Percentiles rank a stretch among this genome's conserved stretches.
These are phyloP conservation scores for Thelephora ganbajun DNA, from an alignment of 768 basidiomycete genomes.

Conservation along the genomic window DNA sequence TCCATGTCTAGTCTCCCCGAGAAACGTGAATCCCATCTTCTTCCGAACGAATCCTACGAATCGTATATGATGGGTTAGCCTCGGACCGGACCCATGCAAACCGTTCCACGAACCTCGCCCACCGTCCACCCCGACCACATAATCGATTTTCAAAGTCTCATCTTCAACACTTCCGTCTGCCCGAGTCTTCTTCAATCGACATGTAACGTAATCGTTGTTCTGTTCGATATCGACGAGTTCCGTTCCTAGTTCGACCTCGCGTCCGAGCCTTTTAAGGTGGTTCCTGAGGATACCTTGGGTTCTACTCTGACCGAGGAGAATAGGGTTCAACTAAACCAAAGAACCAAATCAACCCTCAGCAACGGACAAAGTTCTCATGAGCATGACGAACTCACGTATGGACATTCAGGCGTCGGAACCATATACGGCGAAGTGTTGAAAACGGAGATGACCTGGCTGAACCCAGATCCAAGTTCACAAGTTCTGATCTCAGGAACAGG, in stretches of 20 bases:
- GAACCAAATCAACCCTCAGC: neutral
- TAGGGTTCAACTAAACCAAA: neutral
- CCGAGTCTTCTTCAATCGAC: slow-evolving; percentile 12
- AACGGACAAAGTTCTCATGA: neutral
- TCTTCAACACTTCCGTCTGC: slow-evolving; percentile 10
- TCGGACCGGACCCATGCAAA: neutral
- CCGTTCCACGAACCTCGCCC: slow-evolving; percentile 14
- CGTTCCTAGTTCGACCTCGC: slow-evolving; percentile 21
- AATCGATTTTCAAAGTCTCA: slow-evolving; percentile 19
- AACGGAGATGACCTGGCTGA: slow-evolving; percentile 1
- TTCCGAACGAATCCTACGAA: slow-evolving; percentile 24
- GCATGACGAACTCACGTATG: slow-evolving; percentile 7
- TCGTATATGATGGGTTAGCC: neutral
- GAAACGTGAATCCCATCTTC: slow-evolving; percentile 25
- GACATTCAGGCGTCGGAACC: slow-evolving; percentile 5
- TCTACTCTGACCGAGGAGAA: slow-evolving; percentile 6
- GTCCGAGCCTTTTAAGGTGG: slow-evolving; percentile 13
- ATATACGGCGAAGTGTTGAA: slow-evolving; percentile 2
- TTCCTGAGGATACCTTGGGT: slow-evolving; percentile 19
- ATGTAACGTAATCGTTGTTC: slow-evolving; percentile 16
- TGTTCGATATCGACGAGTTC: slow-evolving; percentile 23
- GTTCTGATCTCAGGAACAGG: slow-evolving; percentile 2
- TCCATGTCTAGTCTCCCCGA: slow-evolving; percentile 23
- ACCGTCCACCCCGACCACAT: slow-evolving; percentile 29
- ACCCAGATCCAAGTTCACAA: slow-evolving; percentile 11